Percentiles rank a stretch among this genome's conserved stretches.
Evolutionary conservation across 202 grass and related monocot species (phyloP).

Genomic region (Zoysia matrella): DNA sequence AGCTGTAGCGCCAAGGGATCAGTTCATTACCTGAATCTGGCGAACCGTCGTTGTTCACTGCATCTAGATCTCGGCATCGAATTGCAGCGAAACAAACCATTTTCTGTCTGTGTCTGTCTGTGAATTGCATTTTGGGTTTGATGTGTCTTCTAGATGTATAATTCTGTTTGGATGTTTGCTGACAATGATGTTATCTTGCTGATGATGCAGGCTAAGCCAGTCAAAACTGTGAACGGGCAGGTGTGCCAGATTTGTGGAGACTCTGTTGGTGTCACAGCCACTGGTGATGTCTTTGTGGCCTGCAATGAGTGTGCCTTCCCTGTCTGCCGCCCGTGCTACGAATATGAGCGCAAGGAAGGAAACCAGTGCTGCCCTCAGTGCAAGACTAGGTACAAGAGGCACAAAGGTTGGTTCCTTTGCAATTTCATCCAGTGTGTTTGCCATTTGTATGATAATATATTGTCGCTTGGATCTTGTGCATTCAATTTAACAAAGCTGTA

Average conservation of each 20-base stretch:
- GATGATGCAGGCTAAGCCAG: constrained; percentile 76
- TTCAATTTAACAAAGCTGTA: background rate
- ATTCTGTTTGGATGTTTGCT: constrained; percentile 32
- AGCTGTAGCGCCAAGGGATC: background rate
- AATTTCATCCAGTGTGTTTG: background rate
- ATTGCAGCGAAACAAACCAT: background rate
- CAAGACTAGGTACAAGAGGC: constrained; percentile 99
- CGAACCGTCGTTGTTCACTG: background rate
- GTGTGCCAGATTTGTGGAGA: constrained; percentile 97
- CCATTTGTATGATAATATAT: constrained; percentile 4
- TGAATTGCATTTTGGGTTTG: background rate
- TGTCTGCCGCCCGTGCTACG: constrained; percentile 95
- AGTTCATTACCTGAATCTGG: background rate
- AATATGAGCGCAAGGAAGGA: constrained; percentile 96
- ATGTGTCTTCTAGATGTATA: background rate
- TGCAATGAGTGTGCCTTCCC: constrained; percentile 99
- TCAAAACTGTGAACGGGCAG: constrained; percentile 58
- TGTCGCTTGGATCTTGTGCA: background rate
- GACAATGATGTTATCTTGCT: constrained; percentile 25
- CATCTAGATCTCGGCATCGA: background rate
- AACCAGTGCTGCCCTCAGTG: constrained; percentile 97
- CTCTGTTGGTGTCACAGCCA: constrained; percentile 73
- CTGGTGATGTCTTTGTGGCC: constrained; percentile 86
- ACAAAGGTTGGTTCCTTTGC: constrained; percentile 69
- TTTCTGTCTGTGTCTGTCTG: background rate